A percentile compares a stretch with the other conserved stretches of the same genome.
Evolutionary conservation across 1,284 basidiomycete genomes (phyloP).

Genomic region (Austropuccinia psidii): DNA sequence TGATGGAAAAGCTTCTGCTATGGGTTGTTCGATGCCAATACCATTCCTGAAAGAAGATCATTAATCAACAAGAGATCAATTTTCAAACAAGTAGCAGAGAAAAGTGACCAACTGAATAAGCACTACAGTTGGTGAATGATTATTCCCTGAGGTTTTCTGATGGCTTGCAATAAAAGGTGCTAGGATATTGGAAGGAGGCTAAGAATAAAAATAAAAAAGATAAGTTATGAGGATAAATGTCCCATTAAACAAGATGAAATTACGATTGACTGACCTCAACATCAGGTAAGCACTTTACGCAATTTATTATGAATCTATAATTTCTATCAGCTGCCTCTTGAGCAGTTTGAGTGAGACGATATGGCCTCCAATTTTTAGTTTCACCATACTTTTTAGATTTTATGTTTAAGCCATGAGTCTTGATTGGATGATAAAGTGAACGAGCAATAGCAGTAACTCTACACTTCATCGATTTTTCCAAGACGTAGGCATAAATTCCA

Average conservation of each 20-base stretch:
- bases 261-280: conserved; percentile 40
- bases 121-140: conserved; percentile 21
- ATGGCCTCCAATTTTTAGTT: conserved; percentile 34
- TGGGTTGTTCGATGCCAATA: conserved; percentile 29
- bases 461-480: conserved; percentile 19
- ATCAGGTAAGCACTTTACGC: conserved; percentile 30
- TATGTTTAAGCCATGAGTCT: conserved; percentile 14
- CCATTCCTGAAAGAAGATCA: conserved; percentile 11
- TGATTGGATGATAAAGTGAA: conserved; percentile 6
- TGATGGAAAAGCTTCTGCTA: conserved; percentile 27
- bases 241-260: not conserved
- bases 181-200: conserved; percentile 26
- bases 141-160: not conserved
- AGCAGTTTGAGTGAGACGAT: conserved; percentile 38
- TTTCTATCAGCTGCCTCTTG: conserved; percentile 37
- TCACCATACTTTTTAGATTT: conserved; percentile 19
- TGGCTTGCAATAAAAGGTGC: conserved; percentile 23
- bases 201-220: not conserved
- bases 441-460: conserved; percentile 29
- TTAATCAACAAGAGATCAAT: not conserved
- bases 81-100: not conserved
- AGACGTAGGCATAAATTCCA: conserved; percentile 24
- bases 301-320: conserved; percentile 20
- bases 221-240: not conserved
- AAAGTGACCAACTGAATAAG: conserved; percentile 17